Base-by-base conservation (phyloP, 441 rosid species). In the Arabidopsis lyrata region DNA sequence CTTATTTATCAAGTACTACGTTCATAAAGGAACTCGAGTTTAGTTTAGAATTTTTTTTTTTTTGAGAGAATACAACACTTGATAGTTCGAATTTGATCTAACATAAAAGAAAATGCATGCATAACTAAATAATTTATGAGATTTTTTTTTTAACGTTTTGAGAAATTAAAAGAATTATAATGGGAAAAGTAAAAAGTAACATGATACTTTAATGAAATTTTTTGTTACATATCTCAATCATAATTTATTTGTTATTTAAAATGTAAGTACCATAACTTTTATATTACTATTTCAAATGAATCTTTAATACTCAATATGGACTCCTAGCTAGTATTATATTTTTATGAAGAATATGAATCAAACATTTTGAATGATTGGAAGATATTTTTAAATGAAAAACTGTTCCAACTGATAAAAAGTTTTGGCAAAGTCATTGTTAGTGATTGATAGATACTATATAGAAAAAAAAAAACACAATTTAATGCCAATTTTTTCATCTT, bases 11-110 rank as follows among this genome's bases (percentile, higher is more conserved):
- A 6, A n/a, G n/a, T n/a, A n/a, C n/a, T n/a, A n/a, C n/a, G n/a
- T n/a, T n/a, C n/a, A n/a, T n/a, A n/a, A n/a, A n/a, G 54, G 45
- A 56, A 24, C 71, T 61, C 16, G 4, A 24, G 35, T n/a, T 42
- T 27, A 42, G 3, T 36, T 12, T 22, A 16, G 14, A 44, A 29
- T 22, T 22, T 22, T 22, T 22, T 22, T 22, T 22, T 22, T 22
- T 27, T 13, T 13, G 58, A 53, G 16, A 53, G 16, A 6, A 27
- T 27, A 13, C 35, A 53, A 13, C 13, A 52, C 56, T 52, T 22
- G 56, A 2, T 50, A 22, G 24, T 22, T 22, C 24, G 24, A 22
- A 22, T 22, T 50, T 5, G 2, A 50, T 50, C 8, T 22, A 22
- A 22, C 15, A 6, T 6, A 52, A 8, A 52, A 8, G 52, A 47